Base-by-base conservation (phyloP, 257 asterid genomes). In the Capsicum baccatum region DNA sequence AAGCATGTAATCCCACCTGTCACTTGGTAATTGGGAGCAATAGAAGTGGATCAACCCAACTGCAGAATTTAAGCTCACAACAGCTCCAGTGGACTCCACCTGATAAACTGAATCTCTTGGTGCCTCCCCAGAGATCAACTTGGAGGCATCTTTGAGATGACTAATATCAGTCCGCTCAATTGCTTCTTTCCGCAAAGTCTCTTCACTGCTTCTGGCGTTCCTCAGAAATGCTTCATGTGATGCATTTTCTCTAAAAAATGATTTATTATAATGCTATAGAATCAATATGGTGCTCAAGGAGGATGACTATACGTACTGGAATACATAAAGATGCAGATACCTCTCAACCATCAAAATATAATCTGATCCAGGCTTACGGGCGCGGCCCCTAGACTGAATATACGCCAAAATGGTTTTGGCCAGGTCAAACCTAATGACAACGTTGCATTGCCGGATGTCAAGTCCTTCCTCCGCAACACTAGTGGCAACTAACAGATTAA, bases 401-500 rank as follows among this genome's bases (percentile, higher is more conserved):
- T 95, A 97, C 0, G 99, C 99, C 90, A 97, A 87, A 85, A 97
- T 98, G 85, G 99, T 97, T 91, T 97, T 97, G 57, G 99, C 99
- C 79, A 97, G 98, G 90, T 97, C 99, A 92, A 97, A 97, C 83
- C 99, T 98, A 78, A 97, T 95, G 86, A 97, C 99, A 88, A 97
- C 99, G 86, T 97, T 97, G 91, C 99, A 97, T 87, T 97, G 99
- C 83, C 98, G 93, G 84, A 97, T 97, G 91, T 97, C 99, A 86
- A 97, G 98, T 47, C 98, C 99, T 92, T 97, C 99, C 93, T 97
- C 99, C 79, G 99, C 99, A 86, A 97, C 99, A 89, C 99, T 97
- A 81, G 99, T 97, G 78, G 99, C 99, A 59, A 97, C 99, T 89
- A 97, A 91, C 87, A 97, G 94, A 56, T 98, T 93, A 73, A 97